phyloP scores from a whole-genome alignment of 2,329 filamentous ascomycete species.

The Pestalotiopsis sp. region DNA sequence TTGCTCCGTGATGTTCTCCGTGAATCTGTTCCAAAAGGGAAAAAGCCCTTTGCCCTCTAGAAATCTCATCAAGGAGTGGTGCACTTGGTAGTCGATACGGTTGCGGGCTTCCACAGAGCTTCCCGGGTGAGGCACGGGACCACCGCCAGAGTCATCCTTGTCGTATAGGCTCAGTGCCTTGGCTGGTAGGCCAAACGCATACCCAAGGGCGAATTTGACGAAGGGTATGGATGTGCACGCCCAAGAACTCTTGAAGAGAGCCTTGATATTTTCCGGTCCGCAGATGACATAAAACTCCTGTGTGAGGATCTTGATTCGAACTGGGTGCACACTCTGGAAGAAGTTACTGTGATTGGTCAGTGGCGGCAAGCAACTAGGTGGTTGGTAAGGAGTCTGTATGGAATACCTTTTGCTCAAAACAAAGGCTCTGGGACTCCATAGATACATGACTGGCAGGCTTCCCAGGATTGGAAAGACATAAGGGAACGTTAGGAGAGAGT shows the following conservation, averaged over 20 bases:
- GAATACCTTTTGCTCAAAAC: conserved; percentile 23
- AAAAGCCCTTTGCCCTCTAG: conserved; percentile 25
- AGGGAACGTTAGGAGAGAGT: conserved; percentile 21
- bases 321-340: conserved; percentile 23
- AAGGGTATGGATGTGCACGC: conserved; percentile 27
- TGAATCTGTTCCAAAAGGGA: conserved; percentile 26
- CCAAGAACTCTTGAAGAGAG: conserved; percentile 25
- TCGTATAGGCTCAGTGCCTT: conserved; percentile 26
- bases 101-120: conserved; percentile 22
- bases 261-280: conserved; percentile 24
- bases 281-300: conserved; percentile 24
- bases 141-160: conserved; percentile 27
- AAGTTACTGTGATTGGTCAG: conserved; percentile 21
- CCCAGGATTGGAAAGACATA: conserved; percentile 24
- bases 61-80: conserved; percentile 20
- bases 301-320: conserved; percentile 23
- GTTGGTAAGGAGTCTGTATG: not conserved
- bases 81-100: conserved; percentile 23
- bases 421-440: conserved; percentile 22
- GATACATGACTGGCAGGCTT: conserved; percentile 20
- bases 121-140: conserved; percentile 18
- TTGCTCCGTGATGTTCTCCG: conserved; percentile 20
- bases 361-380: not conserved
- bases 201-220: conserved; percentile 29
- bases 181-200: conserved; percentile 27